A percentile compares a stretch with the other conserved stretches of the same genome.
Evolutionary conservation across 2,329 filamentous ascomycete genomes (phyloP).

Genomic region (Amylocarpus encephaloides): DNA sequence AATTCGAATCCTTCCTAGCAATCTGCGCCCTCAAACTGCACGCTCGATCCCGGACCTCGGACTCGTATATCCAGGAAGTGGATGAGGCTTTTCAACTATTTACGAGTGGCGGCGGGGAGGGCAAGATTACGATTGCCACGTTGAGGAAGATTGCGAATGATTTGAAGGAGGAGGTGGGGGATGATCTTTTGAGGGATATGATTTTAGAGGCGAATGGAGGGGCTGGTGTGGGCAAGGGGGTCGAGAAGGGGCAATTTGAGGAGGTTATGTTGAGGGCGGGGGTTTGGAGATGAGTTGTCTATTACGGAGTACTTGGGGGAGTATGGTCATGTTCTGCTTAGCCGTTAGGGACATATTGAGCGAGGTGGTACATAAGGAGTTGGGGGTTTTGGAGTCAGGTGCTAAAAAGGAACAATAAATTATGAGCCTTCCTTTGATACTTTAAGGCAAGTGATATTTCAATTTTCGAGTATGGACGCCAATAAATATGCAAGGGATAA

Average conservation of each 20-base stretch:
- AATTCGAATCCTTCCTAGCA: constrained; percentile 76
- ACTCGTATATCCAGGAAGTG: constrained; percentile 59
- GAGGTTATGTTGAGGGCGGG: constrained; percentile 29
- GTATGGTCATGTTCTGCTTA: too few relatives aligned
- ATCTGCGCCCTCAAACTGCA: constrained; percentile 84
- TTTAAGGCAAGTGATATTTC: background rate
- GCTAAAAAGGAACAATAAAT: background rate
- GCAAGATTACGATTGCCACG: constrained; percentile 73
- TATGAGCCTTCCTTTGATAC: background rate
- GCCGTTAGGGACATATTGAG: too few relatives aligned
- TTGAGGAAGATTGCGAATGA: constrained; percentile 72
- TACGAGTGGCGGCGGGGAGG: constrained; percentile 45
- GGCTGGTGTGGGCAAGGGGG: constrained; percentile 61
- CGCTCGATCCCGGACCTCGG: constrained; percentile 44
- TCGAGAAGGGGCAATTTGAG: constrained; percentile 59
- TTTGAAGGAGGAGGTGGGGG: constrained; percentile 77
- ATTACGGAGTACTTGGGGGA: too few relatives aligned
- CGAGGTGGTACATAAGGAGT: constrained; percentile 1
- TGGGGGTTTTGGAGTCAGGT: background rate
- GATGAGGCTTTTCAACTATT: constrained; percentile 80
- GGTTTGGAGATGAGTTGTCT: constrained; percentile 23
- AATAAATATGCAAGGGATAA: constrained; percentile 9
- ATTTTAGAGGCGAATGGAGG: constrained; percentile 88
- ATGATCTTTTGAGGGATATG: constrained; percentile 87
- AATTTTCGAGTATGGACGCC: constrained; percentile 7